Conservation (phyloP, 306 rosid genomes). For the Ziziphus jujuba region DNA sequence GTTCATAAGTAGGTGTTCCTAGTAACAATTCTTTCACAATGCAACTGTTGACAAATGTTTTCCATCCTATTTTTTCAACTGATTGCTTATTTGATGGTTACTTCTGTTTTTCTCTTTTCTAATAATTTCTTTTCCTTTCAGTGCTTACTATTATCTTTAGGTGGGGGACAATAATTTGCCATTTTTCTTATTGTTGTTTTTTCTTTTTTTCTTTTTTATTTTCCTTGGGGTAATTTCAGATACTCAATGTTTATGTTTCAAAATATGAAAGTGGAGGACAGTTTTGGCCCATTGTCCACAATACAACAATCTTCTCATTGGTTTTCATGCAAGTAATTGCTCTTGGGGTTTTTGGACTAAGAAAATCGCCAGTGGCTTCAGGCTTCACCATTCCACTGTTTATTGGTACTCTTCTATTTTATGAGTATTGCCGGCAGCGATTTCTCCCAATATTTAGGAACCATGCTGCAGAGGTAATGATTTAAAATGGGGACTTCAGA, state of each 20-base stretch:
- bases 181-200: background rate
- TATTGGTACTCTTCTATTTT: constrained; percentile 65
- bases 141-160: too few species aligned
- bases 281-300: constrained; percentile 79
- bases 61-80: too few species aligned
- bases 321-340: constrained; percentile 72
- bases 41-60: too few species aligned
- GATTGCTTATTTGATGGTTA: too few species aligned
- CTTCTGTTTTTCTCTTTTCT: too few species aligned
- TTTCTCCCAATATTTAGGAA: constrained; percentile 64
- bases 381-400: constrained; percentile 83
- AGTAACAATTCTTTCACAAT: too few species aligned
- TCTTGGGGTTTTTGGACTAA: constrained; percentile 81
- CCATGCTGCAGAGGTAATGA: constrained; percentile 70
- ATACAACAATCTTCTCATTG: constrained; percentile 66
- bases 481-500: constrained; percentile 6
- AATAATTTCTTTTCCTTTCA: too few species aligned
- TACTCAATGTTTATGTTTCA: constrained; percentile 70
- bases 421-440: constrained; percentile 79
- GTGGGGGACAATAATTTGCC: background rate
- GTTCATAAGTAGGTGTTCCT: too few species aligned
- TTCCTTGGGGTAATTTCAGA: constrained; percentile 43
- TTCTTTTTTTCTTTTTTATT: background rate
- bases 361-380: constrained; percentile 60
- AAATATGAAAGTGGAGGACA: constrained; percentile 79